These are phyloP conservation scores for Podila clonocystis DNA, from an alignment of 192 early-diverging fungal species.

Conservation along the genomic window DNA sequence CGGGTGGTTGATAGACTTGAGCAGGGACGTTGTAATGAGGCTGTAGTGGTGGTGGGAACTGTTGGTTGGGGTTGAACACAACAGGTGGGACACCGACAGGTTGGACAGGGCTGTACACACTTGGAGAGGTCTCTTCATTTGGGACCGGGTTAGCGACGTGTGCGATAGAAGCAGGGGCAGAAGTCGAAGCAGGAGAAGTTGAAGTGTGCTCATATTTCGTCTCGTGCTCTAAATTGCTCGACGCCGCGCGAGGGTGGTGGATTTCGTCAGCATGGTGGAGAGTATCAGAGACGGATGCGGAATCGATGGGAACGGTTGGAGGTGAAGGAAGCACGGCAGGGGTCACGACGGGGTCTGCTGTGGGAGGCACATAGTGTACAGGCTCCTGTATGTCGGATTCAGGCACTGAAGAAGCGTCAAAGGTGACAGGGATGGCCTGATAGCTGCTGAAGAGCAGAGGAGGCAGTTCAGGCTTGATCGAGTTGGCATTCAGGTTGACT, in stretches of 20 bases:
- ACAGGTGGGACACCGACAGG: not conserved
- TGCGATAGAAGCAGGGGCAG: not conserved
- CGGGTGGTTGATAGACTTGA: conserved; percentile 2
- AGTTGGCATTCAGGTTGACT: not conserved
- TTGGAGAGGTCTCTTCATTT: not conserved
- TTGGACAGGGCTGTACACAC: conserved; percentile 14
- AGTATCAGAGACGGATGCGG: not conserved
- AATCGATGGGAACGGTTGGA: not conserved
- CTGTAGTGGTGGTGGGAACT: conserved; percentile 4
- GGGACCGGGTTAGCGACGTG: not conserved
- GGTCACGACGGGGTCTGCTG: not conserved
- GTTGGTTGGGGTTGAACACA: not conserved
- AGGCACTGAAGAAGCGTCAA: conserved; percentile 4
- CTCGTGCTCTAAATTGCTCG: not conserved
- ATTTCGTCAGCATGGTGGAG: not conserved
- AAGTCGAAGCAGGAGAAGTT: not conserved
- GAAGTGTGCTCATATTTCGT: conserved; percentile 1
- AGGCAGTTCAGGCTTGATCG: conserved; percentile 22
- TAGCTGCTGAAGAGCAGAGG: conserved; percentile 12
- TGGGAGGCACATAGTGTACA: not conserved
- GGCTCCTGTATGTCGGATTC: not conserved
- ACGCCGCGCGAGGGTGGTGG: conserved; percentile 19
- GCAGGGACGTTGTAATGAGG: not conserved
- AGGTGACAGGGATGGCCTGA: not conserved
- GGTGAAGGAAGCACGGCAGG: not conserved